Evolutionary conservation across 345 rosid species (phyloP).

Genomic region (Bretschneidera sinensis): DNA sequence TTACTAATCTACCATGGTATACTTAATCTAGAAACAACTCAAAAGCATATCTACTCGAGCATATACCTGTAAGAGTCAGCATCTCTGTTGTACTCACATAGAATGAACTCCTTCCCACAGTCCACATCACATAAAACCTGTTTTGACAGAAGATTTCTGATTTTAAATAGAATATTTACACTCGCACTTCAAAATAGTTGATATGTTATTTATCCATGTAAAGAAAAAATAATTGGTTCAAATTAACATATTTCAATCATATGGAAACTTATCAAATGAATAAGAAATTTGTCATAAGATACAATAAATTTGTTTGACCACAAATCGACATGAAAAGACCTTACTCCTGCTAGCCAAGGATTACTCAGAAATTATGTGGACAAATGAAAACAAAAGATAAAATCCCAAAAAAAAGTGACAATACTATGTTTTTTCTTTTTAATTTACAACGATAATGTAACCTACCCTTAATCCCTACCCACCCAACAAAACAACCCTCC

Average conservation of each 20-base stretch:
- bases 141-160: conserved; percentile 2
- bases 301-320: too few species aligned
- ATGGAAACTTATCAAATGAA: neutral
- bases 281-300: neutral
- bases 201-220: neutral
- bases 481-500: too few species aligned
- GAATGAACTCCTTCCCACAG: conserved; percentile 69
- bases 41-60: neutral
- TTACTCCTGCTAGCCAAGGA: too few species aligned
- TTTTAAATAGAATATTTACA: neutral
- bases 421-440: too few species aligned
- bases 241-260: neutral
- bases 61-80: conserved; percentile 89
- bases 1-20: neutral
- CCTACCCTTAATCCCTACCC: too few species aligned
- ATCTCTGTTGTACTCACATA: conserved; percentile 97
- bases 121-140: conserved; percentile 75
- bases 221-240: neutral
- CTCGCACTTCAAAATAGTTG: neutral
- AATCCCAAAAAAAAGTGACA: too few species aligned
- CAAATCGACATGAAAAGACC: too few species aligned
- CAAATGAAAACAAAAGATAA: too few species aligned
- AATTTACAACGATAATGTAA: too few species aligned
- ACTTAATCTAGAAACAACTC: neutral
- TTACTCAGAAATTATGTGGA: too few species aligned